phyloP scores from a whole-genome alignment of 1,139 yeast genomes.

The Diutina pseudorugosa region DNA sequence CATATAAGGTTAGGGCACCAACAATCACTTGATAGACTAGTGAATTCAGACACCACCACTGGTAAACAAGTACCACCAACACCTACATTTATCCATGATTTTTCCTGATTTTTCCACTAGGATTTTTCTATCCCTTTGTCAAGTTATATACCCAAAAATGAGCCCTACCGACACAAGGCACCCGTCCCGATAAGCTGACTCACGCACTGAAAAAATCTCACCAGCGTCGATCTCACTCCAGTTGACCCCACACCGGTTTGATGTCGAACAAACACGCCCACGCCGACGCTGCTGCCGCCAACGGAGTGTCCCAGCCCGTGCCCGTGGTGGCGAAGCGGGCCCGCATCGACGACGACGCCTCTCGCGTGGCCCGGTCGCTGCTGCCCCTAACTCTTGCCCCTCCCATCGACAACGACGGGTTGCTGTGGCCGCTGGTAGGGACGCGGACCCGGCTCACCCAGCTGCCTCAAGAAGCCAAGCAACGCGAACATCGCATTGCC shows the following conservation, averaged over 20 bases:
- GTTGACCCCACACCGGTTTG: background rate
- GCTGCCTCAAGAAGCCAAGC: slow-evolving; percentile 45
- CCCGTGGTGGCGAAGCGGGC: background rate
- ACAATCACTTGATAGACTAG: no score
- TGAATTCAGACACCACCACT: no score
- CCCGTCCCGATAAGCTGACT: background rate
- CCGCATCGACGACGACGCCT: background rate
- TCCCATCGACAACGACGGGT: slow-evolving; percentile 81
- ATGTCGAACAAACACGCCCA: background rate
- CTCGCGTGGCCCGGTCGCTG: background rate
- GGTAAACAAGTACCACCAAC: no score
- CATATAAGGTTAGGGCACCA: no score
- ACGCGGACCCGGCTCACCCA: slow-evolving; percentile 66
- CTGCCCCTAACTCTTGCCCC: slow-evolving; percentile 77
- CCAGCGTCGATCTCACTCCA: background rate
- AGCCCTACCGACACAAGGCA: no score
- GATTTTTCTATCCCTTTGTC: no score
- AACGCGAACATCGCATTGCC: slow-evolving; percentile 66
- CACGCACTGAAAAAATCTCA: background rate
- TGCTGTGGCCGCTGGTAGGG: slow-evolving; percentile 92
- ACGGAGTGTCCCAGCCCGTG: background rate
- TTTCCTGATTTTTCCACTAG: no score
- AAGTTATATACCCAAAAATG: no score
- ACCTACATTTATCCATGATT: no score
- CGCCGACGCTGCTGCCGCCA: background rate